phyloP scores from a whole-genome alignment of 1,139 yeast genomes.

The Kurtzmaniella quercitrusa region DNA sequence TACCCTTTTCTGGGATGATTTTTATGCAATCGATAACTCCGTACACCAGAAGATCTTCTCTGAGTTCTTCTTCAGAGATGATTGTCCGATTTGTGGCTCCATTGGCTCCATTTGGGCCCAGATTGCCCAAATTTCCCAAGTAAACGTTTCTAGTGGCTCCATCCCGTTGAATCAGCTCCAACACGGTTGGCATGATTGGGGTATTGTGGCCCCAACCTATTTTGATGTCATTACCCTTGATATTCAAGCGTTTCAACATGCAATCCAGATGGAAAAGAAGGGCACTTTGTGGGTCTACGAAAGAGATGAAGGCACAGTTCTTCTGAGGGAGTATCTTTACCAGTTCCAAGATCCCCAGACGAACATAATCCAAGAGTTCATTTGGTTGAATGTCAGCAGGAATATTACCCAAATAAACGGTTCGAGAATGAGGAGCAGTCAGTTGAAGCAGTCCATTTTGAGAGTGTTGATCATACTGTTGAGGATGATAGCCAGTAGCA shows the following conservation, averaged over 20 bases:
- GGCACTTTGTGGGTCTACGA: slow-evolving; percentile 58
- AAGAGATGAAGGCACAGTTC: slow-evolving; percentile 61
- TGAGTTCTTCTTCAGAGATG: slow-evolving; percentile 55
- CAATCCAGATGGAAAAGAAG: slow-evolving; percentile 60
- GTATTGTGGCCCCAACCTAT: slow-evolving; percentile 70
- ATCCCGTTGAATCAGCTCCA: slow-evolving; percentile 72
- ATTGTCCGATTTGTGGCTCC: too few relatives aligned
- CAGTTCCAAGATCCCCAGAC: slow-evolving; percentile 86
- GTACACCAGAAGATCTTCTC: slow-evolving; percentile 45
- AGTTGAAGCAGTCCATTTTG: slow-evolving; percentile 7
- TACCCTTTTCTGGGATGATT: slow-evolving; percentile 54
- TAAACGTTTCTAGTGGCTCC: slow-evolving; percentile 92
- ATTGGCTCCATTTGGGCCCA: slow-evolving; percentile 37
- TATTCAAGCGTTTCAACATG: slow-evolving; percentile 51
- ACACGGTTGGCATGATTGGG: slow-evolving; percentile 63
- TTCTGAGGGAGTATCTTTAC: slow-evolving; percentile 53
- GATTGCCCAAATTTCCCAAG: slow-evolving; percentile 61
- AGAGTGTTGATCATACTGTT: slow-evolving; percentile 1
- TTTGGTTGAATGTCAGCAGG: slow-evolving; percentile 79
- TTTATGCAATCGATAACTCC: slow-evolving; percentile 58
- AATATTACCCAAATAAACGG: slow-evolving; percentile 86
- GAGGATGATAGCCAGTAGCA: not conserved
- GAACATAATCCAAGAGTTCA: slow-evolving; percentile 82
- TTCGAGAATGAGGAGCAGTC: slow-evolving; percentile 64
- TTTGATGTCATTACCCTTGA: slow-evolving; percentile 54